These are phyloP conservation scores for Strigomonas galati DNA, from an alignment of 208 protist species.

Conservation along the genomic window DNA sequence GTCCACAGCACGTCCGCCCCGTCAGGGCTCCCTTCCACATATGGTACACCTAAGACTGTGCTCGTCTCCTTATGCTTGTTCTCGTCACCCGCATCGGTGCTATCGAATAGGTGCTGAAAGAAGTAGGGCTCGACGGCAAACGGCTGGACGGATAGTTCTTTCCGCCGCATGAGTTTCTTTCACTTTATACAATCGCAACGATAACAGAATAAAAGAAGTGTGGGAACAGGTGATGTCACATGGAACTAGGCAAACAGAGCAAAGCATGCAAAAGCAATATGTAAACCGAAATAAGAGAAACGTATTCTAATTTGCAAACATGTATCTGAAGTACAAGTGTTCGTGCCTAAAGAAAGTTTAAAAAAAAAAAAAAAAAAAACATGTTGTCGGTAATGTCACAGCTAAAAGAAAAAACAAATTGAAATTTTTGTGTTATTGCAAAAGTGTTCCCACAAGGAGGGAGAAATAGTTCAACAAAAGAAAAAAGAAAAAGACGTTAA, in stretches of 20 bases:
- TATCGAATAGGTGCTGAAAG: neutral
- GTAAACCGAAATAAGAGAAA: too few relatives aligned
- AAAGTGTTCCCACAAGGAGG: neutral
- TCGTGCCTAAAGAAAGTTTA: neutral
- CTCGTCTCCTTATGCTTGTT: too few relatives aligned
- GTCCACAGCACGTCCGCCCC: slow-evolving; percentile 22
- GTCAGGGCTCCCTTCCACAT: neutral
- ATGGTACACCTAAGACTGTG: neutral
- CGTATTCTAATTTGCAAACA: too few relatives aligned
- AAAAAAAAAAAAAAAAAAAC: slow-evolving; percentile 13
- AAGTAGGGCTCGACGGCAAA: slow-evolving; percentile 1
- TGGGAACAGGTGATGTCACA: too few relatives aligned
- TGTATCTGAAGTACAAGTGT: too few relatives aligned
- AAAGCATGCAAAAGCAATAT: too few relatives aligned
- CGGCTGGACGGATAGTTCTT: neutral
- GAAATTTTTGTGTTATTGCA: neutral
- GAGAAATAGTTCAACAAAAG: neutral
- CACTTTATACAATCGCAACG: too few relatives aligned
- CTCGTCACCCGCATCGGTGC: neutral
- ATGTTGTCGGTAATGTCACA: too few relatives aligned
- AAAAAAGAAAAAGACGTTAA: neutral
- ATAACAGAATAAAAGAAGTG: too few relatives aligned
- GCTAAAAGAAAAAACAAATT: too few relatives aligned
- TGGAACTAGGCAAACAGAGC: too few relatives aligned
- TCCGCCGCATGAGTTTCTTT: neutral